Evolutionary conservation across 257 asterid species (phyloP), one percentile per base, ranked within the genome.

Genomic region (Perilla frutescens): DNA sequence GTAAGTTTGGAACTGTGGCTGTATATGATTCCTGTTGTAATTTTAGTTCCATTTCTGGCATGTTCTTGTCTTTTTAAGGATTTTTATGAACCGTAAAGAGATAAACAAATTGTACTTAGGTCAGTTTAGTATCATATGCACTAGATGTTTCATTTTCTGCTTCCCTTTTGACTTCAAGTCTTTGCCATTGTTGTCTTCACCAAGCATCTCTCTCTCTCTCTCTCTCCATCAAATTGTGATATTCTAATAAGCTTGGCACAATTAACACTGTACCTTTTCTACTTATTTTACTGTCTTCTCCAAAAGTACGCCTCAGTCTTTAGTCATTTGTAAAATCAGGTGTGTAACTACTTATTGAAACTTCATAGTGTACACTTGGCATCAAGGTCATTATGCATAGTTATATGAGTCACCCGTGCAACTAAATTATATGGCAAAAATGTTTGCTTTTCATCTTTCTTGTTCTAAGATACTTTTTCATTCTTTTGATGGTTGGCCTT

Each of bases 1-100:
- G 98, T 92, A 80, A 80, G 98, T 86, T 74, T 34, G 57, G 50
- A 50, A 59, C 53, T 47, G 68, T 56, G 59, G 68, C 70, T 60
- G 31, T 63, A 20, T 60, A 65, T 40, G 32, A 44, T 49, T 68
- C 59, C 65, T 14, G 61, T 66, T 62, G 53, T 50, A 55, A 14
- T 51, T 53, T 20, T 77, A 36, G 62, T 14, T 54, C 29, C 31
- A 8, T 41, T 37, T 47, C 53, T 63, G 68, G 48, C 44, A 40
- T 56, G 37, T 37, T 72, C 70, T 47, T 61, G 63, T 11, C 36
- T 43, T 47, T 50, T 12, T 34, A 8, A 41, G 40, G 43, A 53
- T 44, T 54, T 65, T 47, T 39, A 29, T 43, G 14, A 20, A 20
- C 50, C 41, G 43, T 57, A 49, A 32, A 49, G 54, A 34, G 15